Conservation (phyloP, 768 basidiomycete genomes). For the Termitomyces sp. region DNA sequence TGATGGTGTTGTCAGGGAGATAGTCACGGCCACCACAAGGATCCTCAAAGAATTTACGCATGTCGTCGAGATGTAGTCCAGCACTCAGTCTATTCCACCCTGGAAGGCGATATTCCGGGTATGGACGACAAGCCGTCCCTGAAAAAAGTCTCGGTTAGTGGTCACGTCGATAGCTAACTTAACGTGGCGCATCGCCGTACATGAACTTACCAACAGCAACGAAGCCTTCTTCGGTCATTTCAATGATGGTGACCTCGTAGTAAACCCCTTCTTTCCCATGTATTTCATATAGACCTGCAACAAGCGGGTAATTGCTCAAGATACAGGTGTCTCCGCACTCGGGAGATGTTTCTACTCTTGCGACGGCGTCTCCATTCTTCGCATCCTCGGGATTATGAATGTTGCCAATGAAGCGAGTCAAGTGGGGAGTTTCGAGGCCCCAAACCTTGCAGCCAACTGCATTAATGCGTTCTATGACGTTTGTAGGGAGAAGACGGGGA, state of each 20-base stretch:
- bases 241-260: conserved; percentile 55
- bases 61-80: conserved; percentile 66
- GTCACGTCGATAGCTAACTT: not conserved
- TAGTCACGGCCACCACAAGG: conserved; percentile 63
- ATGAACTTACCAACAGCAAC: conserved; percentile 50
- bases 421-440: conserved; percentile 41
- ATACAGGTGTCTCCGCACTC: conserved; percentile 50
- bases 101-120: conserved; percentile 62
- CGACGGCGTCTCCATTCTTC: conserved; percentile 29
- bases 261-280: conserved; percentile 56
- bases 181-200: not conserved
- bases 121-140: conserved; percentile 66
- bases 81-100: conserved; percentile 71
- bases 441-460: conserved; percentile 47
- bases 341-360: conserved; percentile 36
- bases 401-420: conserved; percentile 41
- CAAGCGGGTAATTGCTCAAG: conserved; percentile 56
- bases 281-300: conserved; percentile 57
- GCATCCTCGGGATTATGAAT: conserved; percentile 33
- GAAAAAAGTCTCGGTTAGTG: not conserved
- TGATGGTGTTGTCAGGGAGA: conserved; percentile 22
- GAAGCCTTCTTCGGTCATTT: conserved; percentile 46
- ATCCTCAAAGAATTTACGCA: conserved; percentile 72
- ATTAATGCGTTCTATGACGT: conserved; percentile 49
- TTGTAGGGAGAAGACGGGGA: conserved; percentile 48